A percentile compares a stretch with the other conserved stretches of the same genome.
Conservation (phyloP, 306 rosid species). For the Psophocarpus tetragonolobus region DNA sequence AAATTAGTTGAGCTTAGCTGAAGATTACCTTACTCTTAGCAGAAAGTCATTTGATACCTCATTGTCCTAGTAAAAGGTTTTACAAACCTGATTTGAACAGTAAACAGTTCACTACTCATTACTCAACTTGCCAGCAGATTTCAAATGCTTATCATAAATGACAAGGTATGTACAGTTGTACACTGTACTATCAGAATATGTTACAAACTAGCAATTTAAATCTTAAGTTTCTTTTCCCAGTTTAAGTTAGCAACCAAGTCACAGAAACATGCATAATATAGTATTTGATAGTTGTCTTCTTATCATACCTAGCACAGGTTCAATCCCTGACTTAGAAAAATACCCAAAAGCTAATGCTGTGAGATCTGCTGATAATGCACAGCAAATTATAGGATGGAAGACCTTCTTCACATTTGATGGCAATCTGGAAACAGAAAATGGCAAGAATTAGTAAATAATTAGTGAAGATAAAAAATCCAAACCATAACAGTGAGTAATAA, state of each 20-base stretch:
- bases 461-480: background rate
- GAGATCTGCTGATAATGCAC: slow-evolving; percentile 81
- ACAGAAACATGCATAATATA: background rate
- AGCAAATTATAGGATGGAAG: slow-evolving; percentile 94
- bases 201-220: slow-evolving; percentile 22
- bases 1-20: background rate
- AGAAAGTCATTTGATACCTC: slow-evolving; percentile 5
- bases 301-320: slow-evolving; percentile 83
- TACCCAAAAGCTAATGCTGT: slow-evolving; percentile 78
- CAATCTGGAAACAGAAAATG: slow-evolving; percentile 51
- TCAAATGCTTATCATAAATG: slow-evolving; percentile 13
- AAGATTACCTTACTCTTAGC: background rate
- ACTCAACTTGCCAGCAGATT: slow-evolving; percentile 16
- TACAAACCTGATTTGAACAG: background rate
- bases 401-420: slow-evolving; percentile 76
- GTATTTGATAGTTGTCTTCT: slow-evolving; percentile 28
- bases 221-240: background rate
- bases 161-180: background rate
- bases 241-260: slow-evolving; percentile 14
- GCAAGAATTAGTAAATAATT: slow-evolving; percentile 1
- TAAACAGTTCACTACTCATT: background rate
- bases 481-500: background rate
- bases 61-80: slow-evolving; percentile 11
- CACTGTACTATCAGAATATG: background rate
- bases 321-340: slow-evolving; percentile 75